Base-by-base conservation (phyloP, 805 yeast species). In the Starmerella bacillaris region DNA sequence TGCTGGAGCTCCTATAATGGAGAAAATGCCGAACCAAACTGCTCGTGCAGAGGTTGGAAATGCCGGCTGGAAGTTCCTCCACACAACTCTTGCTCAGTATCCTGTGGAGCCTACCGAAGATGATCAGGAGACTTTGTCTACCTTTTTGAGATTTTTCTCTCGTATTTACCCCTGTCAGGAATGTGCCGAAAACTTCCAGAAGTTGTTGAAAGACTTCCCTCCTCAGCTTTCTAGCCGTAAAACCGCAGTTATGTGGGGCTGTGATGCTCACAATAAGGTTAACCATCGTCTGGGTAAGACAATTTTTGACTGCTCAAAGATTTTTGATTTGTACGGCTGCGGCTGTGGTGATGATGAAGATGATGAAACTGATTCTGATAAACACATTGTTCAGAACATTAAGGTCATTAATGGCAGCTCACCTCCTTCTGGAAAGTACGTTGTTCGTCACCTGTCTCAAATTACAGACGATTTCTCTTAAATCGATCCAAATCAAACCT, bases 131-230 rank as follows among this genome's bases (percentile, higher is more conserved):
- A 77, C 86, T 19, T 59, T 89, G 32, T 49, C 57, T 14, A 67
- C 61, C 38, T 89, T 73, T 53, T 65, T 89, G 16, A 58, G 69
- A 17, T 59, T 79, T 24, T 89, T 84, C 58, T 83, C 89, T 1
- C 80, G 84, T 48, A 86, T 89, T 7, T 89, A 89, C 45, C 98
- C 98, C 0, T 86, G 96, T 58, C 93, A 93, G 3, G 95, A 86
- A 53, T 89, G 96, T 58, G 95, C 98, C 0, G 64, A 79, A 44
- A 96, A 89, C 55, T 89, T 89, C 55, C 76, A 68, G 43, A 58
- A 68, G 50, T 58, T 86, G 44, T 57, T 89, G 37, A 50, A 60
- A 37, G 64, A 75, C 47, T 74, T 62, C 49, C 96, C 98, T 1
- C 94, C 94, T 2, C 98, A 89, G 50, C 65, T 76, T 3, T 62